Evolutionary conservation across 202 grass and related monocot genomes (phyloP).

Genomic region (Panicum hallii): DNA sequence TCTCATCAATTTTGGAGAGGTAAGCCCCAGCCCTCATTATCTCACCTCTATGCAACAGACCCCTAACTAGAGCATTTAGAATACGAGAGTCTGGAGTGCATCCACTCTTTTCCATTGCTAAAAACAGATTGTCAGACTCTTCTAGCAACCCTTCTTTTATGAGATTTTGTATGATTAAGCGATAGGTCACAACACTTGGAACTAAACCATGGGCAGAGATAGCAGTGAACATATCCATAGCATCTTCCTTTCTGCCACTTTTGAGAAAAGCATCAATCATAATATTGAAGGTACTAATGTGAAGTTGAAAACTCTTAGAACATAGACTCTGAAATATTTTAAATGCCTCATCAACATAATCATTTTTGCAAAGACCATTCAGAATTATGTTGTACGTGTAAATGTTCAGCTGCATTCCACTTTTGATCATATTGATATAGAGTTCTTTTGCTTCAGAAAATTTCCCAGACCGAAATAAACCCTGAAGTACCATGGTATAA

Average conservation of each 20-base stretch:
- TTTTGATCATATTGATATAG: constrained; percentile 20
- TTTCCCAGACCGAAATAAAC: constrained; percentile 35
- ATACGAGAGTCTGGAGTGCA: neutral
- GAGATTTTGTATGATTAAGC: neutral
- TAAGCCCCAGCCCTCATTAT: constrained; percentile 8
- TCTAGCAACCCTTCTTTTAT: neutral
- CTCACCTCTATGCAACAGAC: neutral
- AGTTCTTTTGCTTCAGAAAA: constrained; percentile 40
- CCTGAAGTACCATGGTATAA: constrained; percentile 42
- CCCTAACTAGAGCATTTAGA: neutral
- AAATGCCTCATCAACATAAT: neutral
- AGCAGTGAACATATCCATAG: neutral
- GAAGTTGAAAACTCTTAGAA: neutral
- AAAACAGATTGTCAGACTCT: neutral
- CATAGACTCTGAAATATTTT: neutral
- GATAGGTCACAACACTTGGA: neutral
- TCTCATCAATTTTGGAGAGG: constrained; percentile 23
- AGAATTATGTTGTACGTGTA: neutral
- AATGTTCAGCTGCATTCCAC: neutral
- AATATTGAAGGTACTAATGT: neutral
- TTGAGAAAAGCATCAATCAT: constrained; percentile 5
- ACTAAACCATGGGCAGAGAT: neutral
- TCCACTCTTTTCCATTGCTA: neutral
- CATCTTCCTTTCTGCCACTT: neutral
- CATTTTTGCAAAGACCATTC: constrained; percentile 2